Base-by-base conservation (phyloP, 495 filamentous ascomycete species). In the Penicillium cataractarum region DNA sequence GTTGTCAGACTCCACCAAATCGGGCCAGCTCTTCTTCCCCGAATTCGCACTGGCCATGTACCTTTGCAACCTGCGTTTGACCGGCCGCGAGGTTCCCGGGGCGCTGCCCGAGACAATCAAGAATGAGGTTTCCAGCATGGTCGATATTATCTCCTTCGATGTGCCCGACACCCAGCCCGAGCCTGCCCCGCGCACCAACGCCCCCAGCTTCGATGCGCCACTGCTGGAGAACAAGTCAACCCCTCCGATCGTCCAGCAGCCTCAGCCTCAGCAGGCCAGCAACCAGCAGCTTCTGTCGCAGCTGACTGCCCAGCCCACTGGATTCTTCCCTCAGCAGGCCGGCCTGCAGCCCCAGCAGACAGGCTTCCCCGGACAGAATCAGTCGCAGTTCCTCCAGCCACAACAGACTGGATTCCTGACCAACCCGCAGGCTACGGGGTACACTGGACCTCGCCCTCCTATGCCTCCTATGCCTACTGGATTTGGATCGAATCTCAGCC, bases 1-100 rank as follows among this genome's bases (percentile, higher is more conserved):
- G 15, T 76, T 99, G n/a, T 92, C 92, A 19, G 96, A 99, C 78
- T 97, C 96, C 2, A 99, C 96, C 10, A 93, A 94, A 78, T 94
- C 93, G 4, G 96, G 96, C 17, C 93, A 97, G 73, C 82, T 99
- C 42, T 89, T 97, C 64, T 99, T 99, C 76, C 96, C 96, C 29
- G 96, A 99, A 76, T 98, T 99, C 62, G 96, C 95, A 12, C 80
- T 99, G 52, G 92, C 96, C 44, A 97, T 99, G 96, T 99, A 99
- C 71, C 88, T 99, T 21, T 99, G 96, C 80, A 98, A 97, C 65
- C 70, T 98, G 65, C 92, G 90, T 76, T 82, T 97, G 17, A 91
- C 91, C 17, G 93, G 93, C 31, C 97, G 96, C 74, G 79, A 86
- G 0, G 70, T 99, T 10, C 96, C 96, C 2, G 66, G 80, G 1